A percentile compares a stretch with the other conserved stretches of the same genome.
Evolutionary conservation across 805 yeast genomes (phyloP).

Genomic region (Blastobotrys chiropterorum): DNA sequence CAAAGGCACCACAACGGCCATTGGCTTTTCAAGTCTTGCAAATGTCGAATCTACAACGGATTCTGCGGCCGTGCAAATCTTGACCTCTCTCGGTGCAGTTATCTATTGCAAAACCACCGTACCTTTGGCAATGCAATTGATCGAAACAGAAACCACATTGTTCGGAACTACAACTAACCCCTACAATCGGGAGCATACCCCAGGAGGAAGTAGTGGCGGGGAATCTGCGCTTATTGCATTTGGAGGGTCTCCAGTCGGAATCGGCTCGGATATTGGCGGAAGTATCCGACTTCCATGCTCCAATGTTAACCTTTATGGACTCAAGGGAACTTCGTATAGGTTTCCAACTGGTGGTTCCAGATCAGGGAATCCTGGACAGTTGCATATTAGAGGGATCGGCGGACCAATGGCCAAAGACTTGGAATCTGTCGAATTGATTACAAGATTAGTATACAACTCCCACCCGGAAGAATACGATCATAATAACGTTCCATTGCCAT

Average conservation of each 20-base stretch:
- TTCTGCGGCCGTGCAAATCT: constrained; percentile 10
- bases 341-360: constrained; percentile 35
- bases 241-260: constrained; percentile 46
- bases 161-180: constrained; percentile 46
- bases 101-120: constrained; percentile 50
- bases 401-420: constrained; percentile 43
- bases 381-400: constrained; percentile 37
- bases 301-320: constrained; percentile 42
- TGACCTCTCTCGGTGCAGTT: constrained; percentile 41
- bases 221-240: constrained; percentile 44
- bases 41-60: constrained; percentile 12
- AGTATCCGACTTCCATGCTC: constrained; percentile 45
- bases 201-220: constrained; percentile 56
- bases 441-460: constrained; percentile 33
- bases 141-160: constrained; percentile 40
- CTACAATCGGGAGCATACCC: constrained; percentile 37
- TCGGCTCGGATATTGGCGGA: constrained; percentile 52
- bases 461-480: constrained; percentile 45
- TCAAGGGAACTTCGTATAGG: constrained; percentile 38
- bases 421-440: constrained; percentile 36
- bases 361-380: constrained; percentile 22
- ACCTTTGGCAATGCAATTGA: constrained; percentile 47
- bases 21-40: constrained; percentile 1
- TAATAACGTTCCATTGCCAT: constrained; percentile 44
- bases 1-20: constrained; percentile 7